phyloP scores from a whole-genome alignment of 768 basidiomycete genomes.

The Tulasnella sp. region DNA sequence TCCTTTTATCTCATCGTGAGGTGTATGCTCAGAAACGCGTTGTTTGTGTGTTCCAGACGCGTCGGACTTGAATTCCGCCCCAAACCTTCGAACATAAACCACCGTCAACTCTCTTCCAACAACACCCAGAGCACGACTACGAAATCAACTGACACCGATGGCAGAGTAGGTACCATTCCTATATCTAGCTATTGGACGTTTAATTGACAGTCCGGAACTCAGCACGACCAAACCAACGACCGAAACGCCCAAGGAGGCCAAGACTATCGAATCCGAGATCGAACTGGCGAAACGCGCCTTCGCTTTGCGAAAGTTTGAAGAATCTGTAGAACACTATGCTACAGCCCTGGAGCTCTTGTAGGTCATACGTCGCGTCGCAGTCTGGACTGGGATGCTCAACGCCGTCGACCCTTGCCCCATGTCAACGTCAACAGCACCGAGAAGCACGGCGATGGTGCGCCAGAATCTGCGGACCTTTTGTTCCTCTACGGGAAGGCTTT shows the following conservation, averaged over 20 bases:
- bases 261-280: conserved; percentile 41
- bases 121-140: neutral
- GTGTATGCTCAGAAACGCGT: neutral
- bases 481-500: conserved; percentile 88
- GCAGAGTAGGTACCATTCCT: neutral
- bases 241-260: conserved; percentile 6
- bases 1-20: neutral
- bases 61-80: neutral
- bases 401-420: neutral
- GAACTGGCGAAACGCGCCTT: conserved; percentile 82
- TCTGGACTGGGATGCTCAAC: neutral
- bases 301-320: conserved; percentile 75
- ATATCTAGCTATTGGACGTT: neutral
- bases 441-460: conserved; percentile 65
- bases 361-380: conserved; percentile 30
- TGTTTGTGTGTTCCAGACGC: neutral
- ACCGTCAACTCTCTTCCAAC: neutral
- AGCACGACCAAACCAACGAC: neutral
- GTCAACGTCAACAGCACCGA: conserved; percentile 42
- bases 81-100: neutral
- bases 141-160: neutral
- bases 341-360: conserved; percentile 75
- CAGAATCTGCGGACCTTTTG: conserved; percentile 78
- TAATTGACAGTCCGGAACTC: neutral
- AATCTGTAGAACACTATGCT: conserved; percentile 75